These are phyloP conservation scores for Aspergillus carlsbadensis DNA, from an alignment of 495 filamentous ascomycete species.

Conservation along the genomic window DNA sequence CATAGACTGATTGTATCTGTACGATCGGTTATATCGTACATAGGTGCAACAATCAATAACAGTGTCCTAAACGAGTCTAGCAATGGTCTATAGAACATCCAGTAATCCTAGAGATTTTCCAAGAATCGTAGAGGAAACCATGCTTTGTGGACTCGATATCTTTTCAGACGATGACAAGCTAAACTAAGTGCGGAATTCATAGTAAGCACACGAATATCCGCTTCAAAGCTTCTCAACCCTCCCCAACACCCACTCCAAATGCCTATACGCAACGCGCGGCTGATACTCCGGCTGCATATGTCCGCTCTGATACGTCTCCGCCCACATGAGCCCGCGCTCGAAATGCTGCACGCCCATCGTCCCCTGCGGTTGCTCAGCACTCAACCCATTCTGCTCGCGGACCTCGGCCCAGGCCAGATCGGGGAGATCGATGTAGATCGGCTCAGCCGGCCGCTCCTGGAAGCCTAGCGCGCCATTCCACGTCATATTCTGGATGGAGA, in stretches of 20 bases:
- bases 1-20: no score
- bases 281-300: slow-evolving; percentile 69
- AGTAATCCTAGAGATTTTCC: no score
- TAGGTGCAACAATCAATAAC: no score
- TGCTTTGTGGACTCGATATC: no score
- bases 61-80: no score
- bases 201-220: no score
- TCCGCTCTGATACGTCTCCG: slow-evolving; percentile 57
- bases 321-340: slow-evolving; percentile 72
- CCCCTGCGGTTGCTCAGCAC: slow-evolving; percentile 45
- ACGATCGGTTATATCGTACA: no score
- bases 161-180: no score
- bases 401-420: slow-evolving; percentile 32
- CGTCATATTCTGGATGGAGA: slow-evolving; percentile 68
- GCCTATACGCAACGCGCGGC: slow-evolving; percentile 62
- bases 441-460: slow-evolving; percentile 36
- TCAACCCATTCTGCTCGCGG: slow-evolving; percentile 25
- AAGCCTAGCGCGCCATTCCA: slow-evolving; percentile 66
- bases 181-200: no score
- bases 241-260: slow-evolving; percentile 68
- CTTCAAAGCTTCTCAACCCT: slow-evolving; percentile 26
- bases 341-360: slow-evolving; percentile 62
- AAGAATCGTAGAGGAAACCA: no score
- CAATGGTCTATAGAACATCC: no score
- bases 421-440: slow-evolving; percentile 37